Evolutionary conservation across 164 flowering plant genomes (phyloP).

Genomic region (Saururus chinensis): DNA sequence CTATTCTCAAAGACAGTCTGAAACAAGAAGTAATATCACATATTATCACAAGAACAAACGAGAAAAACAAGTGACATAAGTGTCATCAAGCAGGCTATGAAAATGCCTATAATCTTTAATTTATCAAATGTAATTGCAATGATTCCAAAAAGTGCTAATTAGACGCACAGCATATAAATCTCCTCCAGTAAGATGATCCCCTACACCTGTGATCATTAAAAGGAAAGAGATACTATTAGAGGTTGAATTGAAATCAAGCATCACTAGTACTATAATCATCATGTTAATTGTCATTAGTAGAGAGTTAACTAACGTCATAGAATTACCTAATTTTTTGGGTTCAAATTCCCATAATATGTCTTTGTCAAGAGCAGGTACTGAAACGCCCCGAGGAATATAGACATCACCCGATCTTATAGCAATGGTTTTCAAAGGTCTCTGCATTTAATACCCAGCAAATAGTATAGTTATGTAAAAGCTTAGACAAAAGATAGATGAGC

Average conservation of each 20-base stretch:
- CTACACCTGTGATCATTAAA: constrained; percentile 57
- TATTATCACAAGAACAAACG: neutral
- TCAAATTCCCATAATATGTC: constrained; percentile 92
- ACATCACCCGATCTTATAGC: constrained; percentile 94
- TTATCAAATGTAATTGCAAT: neutral
- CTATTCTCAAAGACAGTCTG: constrained; percentile 95
- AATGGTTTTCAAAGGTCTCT: constrained; percentile 98
- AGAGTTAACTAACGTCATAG: neutral
- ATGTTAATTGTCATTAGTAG: neutral
- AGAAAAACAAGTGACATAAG: neutral
- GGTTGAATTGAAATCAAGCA: neutral
- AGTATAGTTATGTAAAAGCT: neutral
- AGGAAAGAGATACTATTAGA: neutral
- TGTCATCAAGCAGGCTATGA: neutral
- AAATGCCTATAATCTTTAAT: neutral
- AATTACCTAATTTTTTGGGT: constrained; percentile 80
- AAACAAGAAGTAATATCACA: constrained; percentile 9
- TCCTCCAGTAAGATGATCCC: constrained; percentile 93
- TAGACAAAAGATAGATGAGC: neutral
- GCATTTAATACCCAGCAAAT: constrained; percentile 6
- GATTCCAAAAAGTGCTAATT: neutral
- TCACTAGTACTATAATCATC: neutral
- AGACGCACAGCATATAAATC: constrained; percentile 91
- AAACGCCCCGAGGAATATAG: constrained; percentile 97
- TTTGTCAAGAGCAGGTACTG: constrained; percentile 98